Conservation (phyloP, 441 rosid genomes). For the Caryocar brasiliense region DNA sequence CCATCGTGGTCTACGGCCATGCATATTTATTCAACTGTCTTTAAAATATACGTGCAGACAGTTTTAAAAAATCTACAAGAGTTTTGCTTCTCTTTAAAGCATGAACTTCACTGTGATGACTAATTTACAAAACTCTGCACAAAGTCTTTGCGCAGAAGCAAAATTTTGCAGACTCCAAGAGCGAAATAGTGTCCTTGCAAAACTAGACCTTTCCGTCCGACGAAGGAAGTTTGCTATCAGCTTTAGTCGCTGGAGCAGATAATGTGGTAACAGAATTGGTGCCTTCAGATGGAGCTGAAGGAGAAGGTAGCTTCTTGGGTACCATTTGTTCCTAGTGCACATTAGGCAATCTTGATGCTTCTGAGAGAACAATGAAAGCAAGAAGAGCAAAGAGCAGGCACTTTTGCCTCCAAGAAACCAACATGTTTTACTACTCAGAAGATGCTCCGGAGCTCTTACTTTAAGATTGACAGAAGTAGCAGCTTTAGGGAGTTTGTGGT, state of each 20-base stretch:
- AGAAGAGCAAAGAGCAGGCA: conserved; percentile 34
- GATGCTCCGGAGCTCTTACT: conserved; percentile 5
- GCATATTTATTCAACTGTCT: neutral
- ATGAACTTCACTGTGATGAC: neutral
- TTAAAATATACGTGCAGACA: conserved; percentile 1
- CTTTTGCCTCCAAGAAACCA: conserved; percentile 31
- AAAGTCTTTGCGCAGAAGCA: neutral
- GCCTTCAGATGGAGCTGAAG: conserved; percentile 79
- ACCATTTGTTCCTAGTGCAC: conserved; percentile 68
- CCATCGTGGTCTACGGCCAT: neutral
- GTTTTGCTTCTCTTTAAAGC: conserved; percentile 8
- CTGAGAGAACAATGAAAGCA: conserved; percentile 29
- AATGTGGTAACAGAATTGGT: conserved; percentile 54
- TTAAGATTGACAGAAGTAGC: conserved; percentile 16
- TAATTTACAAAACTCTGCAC: conserved; percentile 20
- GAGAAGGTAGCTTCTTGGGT: conserved; percentile 74
- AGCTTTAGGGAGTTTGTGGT: conserved; percentile 29
- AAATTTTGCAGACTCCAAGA: conserved; percentile 1
- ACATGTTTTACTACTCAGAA: conserved; percentile 25
- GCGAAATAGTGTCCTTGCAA: neutral
- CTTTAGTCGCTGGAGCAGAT: conserved; percentile 23
- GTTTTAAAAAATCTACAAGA: conserved; percentile 6
- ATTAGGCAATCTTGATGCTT: conserved; percentile 61
- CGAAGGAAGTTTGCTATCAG: conserved; percentile 29
- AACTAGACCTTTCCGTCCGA: conserved; percentile 49